Base-by-base conservation (phyloP, 805 yeast genomes). In the Metschnikowia noctiluminum region DNA sequence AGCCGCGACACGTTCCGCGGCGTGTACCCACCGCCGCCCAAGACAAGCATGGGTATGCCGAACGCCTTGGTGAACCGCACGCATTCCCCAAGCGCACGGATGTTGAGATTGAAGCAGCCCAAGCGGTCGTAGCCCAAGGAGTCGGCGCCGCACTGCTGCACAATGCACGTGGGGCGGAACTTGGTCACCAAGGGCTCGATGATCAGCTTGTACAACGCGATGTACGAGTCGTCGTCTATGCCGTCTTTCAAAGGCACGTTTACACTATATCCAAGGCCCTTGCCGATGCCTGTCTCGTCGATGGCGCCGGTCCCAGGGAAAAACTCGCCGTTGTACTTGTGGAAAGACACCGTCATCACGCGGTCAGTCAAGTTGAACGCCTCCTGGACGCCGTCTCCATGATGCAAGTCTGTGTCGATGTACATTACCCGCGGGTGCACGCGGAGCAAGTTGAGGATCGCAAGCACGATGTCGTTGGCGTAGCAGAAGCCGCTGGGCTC, bases 1-100 rank as follows among this genome's bases (percentile, higher is more conserved):
- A 95, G 78, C 57, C 98, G 76, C 36, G 95, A 85, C 12, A 92
- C 99, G 62, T 92, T 92, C 61, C 97, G 78, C 63, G 96, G 96
- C 2, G 99, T 94, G 68, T 92, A 92, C 15, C 99, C 99, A 51
- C 99, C 99, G 45, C 99, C 99, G 21, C 99, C 99, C 11, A 92
- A 72, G 6, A 91, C 96, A 56, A 92, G 71, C 79, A 89, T 81
- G 9, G 98, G 98, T 35, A 91, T 69, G 13, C 95, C 95, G 68
- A 91, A 91, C 37, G 90, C 81, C 67, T 89, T 89, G 56, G 91
- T 84, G 64, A 78, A 92, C 60, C 84, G 85, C 30, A 92, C 97
- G 71, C 98, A 94, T 65, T 89, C 96, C 16, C 97, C 97, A 62
- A 92, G 97, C 2, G 96, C 98, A 50, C 82, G 79, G 71, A 94